Evolutionary conservation across 371 early-diverging fungal genomes (phyloP).

Genomic region (Actinomortierella wolfii): DNA sequence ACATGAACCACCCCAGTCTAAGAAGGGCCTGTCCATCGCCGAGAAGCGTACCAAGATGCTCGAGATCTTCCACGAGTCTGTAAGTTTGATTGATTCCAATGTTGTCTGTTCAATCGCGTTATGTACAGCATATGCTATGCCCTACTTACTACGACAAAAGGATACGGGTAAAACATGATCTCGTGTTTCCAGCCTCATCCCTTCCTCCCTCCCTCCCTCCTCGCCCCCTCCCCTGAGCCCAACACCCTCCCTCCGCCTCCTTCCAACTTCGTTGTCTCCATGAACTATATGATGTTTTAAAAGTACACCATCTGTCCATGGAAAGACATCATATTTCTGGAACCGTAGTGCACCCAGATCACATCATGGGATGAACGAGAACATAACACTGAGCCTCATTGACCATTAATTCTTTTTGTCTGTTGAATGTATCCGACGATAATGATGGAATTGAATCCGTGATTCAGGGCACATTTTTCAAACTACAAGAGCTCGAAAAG

Average conservation of each 20-base stretch:
- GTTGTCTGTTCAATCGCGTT: not conserved
- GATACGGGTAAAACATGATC: not conserved
- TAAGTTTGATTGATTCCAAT: conserved; percentile 34
- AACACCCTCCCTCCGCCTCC: too few species aligned
- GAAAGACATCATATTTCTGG: too few species aligned
- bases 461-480: conserved; percentile 62
- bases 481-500: conserved; percentile 93
- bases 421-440: conserved; percentile 21
- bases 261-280: too few species aligned
- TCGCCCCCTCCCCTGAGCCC: too few species aligned
- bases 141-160: conserved; percentile 3
- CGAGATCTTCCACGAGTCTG: conserved; percentile 82
- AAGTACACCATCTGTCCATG: too few species aligned
- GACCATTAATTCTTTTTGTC: not conserved
- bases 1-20: conserved; percentile 33
- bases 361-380: too few species aligned
- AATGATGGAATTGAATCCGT: too few species aligned
- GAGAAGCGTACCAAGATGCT: conserved; percentile 83
- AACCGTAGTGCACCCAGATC: too few species aligned
- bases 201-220: not conserved
- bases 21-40: conserved; percentile 67
- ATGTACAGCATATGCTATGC: not conserved
- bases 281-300: too few species aligned
- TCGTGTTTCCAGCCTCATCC: not conserved
- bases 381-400: too few species aligned